Conservation (phyloP, 805 yeast genomes). For the Wickerhamomyces tratensis region DNA sequence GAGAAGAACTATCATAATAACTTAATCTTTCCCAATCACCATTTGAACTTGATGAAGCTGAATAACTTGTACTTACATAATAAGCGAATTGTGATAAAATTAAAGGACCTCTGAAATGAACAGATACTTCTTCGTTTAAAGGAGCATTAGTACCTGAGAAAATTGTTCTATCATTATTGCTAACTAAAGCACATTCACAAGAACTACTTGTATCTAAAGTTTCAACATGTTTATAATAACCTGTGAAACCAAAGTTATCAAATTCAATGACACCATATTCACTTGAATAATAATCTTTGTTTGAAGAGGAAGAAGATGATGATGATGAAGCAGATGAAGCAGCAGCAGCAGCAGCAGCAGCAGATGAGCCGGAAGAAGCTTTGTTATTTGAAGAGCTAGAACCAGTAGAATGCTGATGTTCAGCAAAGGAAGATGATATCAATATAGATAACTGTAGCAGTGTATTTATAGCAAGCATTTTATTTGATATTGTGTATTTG, state of each 20-base stretch:
- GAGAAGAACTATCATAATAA: constrained; percentile 41
- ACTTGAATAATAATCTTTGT: constrained; percentile 6
- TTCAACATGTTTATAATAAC: constrained; percentile 39
- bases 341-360: constrained; percentile 1
- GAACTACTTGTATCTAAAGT: constrained; percentile 29
- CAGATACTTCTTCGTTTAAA: constrained; percentile 56
- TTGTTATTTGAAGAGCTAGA: background rate
- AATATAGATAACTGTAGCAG: too few relatives aligned
- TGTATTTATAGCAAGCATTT: too few relatives aligned
- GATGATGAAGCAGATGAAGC: background rate
- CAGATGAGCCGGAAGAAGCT: background rate
- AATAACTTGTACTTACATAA: constrained; percentile 33
- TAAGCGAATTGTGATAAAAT: constrained; percentile 50
- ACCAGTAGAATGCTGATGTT: too few relatives aligned
- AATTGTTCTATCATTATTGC: constrained; percentile 24
- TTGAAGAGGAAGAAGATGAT: constrained; percentile 1
- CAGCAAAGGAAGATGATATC: too few relatives aligned
- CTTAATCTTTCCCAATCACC: constrained; percentile 51
- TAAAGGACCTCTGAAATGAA: constrained; percentile 74
- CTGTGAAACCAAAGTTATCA: constrained; percentile 45
- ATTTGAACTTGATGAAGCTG: constrained; percentile 23
- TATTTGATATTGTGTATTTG: too few relatives aligned
- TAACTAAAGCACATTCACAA: constrained; percentile 38
- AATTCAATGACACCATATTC: constrained; percentile 35
- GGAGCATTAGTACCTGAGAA: constrained; percentile 61